These are phyloP conservation scores for Tolypocladium amazonense DNA, from an alignment of 2,329 filamentous ascomycete species.

Conservation along the genomic window DNA sequence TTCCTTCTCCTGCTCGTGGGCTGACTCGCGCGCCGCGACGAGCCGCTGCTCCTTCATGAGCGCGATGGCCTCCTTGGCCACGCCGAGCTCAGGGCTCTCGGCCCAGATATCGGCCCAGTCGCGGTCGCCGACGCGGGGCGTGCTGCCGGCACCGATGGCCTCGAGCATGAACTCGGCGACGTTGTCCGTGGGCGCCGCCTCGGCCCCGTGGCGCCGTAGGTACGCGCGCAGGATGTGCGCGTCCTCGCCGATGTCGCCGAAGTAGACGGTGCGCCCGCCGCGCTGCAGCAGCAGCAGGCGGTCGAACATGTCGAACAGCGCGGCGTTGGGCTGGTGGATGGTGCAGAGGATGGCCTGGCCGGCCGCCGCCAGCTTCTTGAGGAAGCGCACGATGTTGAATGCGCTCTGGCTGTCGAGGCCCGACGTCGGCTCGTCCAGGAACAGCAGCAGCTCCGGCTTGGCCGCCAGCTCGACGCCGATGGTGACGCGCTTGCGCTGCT, in stretches of 20 bases:
- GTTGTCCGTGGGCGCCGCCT: conserved; percentile 44
- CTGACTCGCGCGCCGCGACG: conserved; percentile 23
- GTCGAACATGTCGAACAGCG: conserved; percentile 82
- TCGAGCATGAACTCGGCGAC: conserved; percentile 77
- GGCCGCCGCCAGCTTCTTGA: conserved; percentile 65
- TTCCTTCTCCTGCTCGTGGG: conserved; percentile 55
- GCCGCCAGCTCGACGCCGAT: conserved; percentile 86
- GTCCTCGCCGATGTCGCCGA: conserved; percentile 72
- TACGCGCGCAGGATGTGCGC: conserved; percentile 59
- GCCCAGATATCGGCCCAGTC: conserved; percentile 78
- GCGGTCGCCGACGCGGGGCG: conserved; percentile 58
- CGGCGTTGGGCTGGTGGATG: conserved; percentile 81
- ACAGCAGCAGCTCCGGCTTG: conserved; percentile 65
- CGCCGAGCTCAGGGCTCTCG: conserved; percentile 58
- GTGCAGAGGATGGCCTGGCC: conserved; percentile 86
- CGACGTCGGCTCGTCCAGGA: conserved; percentile 70
- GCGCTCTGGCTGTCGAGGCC: conserved; percentile 54
- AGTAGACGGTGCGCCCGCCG: conserved; percentile 76
- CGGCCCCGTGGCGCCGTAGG: conserved; percentile 48
- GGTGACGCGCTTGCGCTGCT: conserved; percentile 66
- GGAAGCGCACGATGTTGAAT: conserved; percentile 68
- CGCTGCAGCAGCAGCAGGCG: conserved; percentile 67
- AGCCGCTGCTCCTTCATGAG: conserved; percentile 53
- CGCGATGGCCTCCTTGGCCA: conserved; percentile 55
- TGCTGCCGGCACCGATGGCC: conserved; percentile 65